These are phyloP conservation scores for Oehlia diaphana DNA, from an alignment of 192 early-diverging fungal genomes.

Conservation along the genomic window DNA sequence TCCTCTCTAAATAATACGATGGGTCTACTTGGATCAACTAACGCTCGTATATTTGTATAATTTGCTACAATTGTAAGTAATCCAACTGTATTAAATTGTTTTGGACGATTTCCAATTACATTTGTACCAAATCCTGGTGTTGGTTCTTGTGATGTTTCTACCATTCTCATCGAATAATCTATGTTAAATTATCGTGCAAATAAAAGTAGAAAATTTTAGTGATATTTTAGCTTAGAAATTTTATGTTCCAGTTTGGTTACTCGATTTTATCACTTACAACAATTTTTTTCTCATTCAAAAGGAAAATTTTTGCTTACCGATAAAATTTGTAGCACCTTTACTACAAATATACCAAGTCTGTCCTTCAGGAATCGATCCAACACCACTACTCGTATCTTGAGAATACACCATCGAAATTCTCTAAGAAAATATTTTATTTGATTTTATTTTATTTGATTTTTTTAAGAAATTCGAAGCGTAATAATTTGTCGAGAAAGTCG, in stretches of 20 bases:
- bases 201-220: too few species aligned
- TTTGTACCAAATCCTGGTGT: neutral
- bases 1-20: neutral
- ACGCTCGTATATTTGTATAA: neutral
- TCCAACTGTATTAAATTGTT: neutral
- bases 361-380: neutral
- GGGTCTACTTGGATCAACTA: neutral
- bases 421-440: too few species aligned
- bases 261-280: too few species aligned
- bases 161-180: neutral
- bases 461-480: too few species aligned
- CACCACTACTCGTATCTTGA: neutral
- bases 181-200: too few species aligned
- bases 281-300: neutral
- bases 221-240: neutral
- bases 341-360: slow-evolving; percentile 4
- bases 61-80: neutral
- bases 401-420: neutral
- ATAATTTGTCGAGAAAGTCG: too few species aligned
- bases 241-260: too few species aligned
- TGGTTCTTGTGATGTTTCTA: neutral
- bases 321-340: neutral
- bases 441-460: too few species aligned
- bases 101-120: neutral
- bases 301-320: neutral